A percentile compares a stretch with the other conserved stretches of the same genome.
These are phyloP conservation scores for Nevesoporus exiguus DNA, from an alignment of 768 basidiomycete species.

Conservation along the genomic window DNA sequence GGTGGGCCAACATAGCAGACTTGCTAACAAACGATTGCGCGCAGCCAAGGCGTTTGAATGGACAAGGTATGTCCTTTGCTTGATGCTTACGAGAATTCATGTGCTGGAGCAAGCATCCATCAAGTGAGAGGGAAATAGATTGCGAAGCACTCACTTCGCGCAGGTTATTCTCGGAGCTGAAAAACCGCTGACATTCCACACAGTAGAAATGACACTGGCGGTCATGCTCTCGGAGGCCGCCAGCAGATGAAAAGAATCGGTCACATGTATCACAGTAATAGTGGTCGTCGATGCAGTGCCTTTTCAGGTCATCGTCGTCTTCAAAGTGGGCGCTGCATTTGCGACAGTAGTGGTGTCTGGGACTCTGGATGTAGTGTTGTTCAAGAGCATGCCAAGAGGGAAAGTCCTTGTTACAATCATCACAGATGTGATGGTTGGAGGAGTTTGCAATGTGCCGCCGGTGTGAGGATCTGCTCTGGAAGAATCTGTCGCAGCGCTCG, in stretches of 20 bases:
- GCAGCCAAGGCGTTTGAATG: constrained; percentile 40
- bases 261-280: constrained; percentile 42
- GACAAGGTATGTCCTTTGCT: constrained; percentile 36
- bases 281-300: constrained; percentile 43
- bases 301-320: constrained; percentile 29
- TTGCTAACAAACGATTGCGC: constrained; percentile 44
- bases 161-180: constrained; percentile 30
- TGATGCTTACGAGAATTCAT: constrained; percentile 51
- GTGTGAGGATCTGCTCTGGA: constrained; percentile 28
- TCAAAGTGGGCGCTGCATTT: constrained; percentile 45
- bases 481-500: constrained; percentile 39
- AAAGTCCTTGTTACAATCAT: constrained; percentile 47
- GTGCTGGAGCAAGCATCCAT: constrained; percentile 35
- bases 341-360: constrained; percentile 50
- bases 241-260: constrained; percentile 33
- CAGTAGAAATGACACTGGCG: constrained; percentile 47
- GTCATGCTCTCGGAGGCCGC: constrained; percentile 51
- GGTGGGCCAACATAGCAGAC: constrained; percentile 57
- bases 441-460: constrained; percentile 37
- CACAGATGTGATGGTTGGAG: constrained; percentile 42
- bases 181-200: constrained; percentile 39
- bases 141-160: constrained; percentile 6
- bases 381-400: constrained; percentile 33
- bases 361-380: constrained; percentile 53
- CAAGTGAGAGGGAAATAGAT: not conserved